Conservation (phyloP, 169 alveolate genomes). For the Cryptosporidium meleagridis region DNA sequence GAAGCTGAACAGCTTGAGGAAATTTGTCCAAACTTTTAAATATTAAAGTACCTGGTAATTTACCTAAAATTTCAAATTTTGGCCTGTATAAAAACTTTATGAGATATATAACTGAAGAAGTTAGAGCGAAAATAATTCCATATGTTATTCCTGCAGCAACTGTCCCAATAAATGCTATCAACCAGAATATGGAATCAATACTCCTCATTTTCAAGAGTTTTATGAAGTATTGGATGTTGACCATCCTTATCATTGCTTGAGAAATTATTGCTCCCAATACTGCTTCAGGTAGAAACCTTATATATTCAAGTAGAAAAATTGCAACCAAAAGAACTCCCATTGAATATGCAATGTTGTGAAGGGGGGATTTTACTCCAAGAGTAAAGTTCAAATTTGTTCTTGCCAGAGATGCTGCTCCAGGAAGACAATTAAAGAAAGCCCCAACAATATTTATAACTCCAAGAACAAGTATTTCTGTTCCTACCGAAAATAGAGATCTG, state of each 20-base stretch:
- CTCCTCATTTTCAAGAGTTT: constrained; percentile 40
- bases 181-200: constrained; percentile 54
- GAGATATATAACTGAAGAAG: constrained; percentile 28
- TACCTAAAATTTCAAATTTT: constrained; percentile 44
- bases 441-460: constrained; percentile 61
- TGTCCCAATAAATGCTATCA: constrained; percentile 60
- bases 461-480: constrained; percentile 58
- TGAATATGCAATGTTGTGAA: constrained; percentile 58
- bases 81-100: constrained; percentile 50
- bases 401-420: constrained; percentile 70
- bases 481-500: constrained; percentile 40
- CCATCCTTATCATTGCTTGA: constrained; percentile 64
- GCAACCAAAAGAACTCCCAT: constrained; percentile 56
- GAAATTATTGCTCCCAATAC: constrained; percentile 61
- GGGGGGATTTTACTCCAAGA: constrained; percentile 45
- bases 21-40: constrained; percentile 59
- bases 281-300: constrained; percentile 52
- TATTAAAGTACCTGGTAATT: constrained; percentile 54
- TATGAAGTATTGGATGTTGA: constrained; percentile 7
- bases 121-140: constrained; percentile 41
- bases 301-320: constrained; percentile 51
- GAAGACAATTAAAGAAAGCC: constrained; percentile 59
- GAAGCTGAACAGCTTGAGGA: constrained; percentile 63
- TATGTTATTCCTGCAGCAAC: constrained; percentile 44
- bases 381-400: constrained; percentile 48